Base-by-base conservation (phyloP, 2,329 filamentous ascomycete species). In the Cercospora brassicicola region DNA sequence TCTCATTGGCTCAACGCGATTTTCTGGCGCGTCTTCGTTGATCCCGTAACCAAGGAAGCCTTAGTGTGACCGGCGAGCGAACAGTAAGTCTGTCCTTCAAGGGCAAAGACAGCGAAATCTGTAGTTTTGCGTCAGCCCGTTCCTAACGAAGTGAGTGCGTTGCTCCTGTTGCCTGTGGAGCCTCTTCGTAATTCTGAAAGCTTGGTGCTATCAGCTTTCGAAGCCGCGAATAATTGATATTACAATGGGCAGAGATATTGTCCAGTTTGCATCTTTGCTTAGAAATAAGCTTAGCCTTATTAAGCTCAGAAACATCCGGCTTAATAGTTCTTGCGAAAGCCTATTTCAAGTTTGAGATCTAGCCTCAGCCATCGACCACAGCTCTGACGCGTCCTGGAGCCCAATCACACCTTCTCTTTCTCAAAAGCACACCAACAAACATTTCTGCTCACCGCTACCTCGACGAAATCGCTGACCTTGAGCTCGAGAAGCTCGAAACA, bases 281-380 rank as follows among this genome's bases (percentile, higher is more conserved):
- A 5, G n/a, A 45, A 28, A 28, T 23, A 59, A 59, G 55, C 55
- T 59, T 59, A 31, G 55, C 20, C 6, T 18, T 5, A 28, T 36
- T 28, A 59, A 33, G 55, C 28, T 28, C 11, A 6, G n/a, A 30
- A 10, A 48, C 4, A 7, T 1, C n/a, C 55, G 55, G 55, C 28
- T 18, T 13, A 59, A 59, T 59, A 3, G 55, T 59, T 59, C 55
- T 33, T 59, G 55, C 55, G 55, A 13, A 59, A 59, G 55, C 55
- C 55, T 36, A 59, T 59, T 59, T 59, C 23, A 6, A 55, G 48
- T n/a, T 1, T 36, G 55, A 36, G 30, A 59, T 36, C 55, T 59
- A 59, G 55, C 55, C 55, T n/a, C 15, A n/a, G 55, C 55, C 55
- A 36, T 59, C 30, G 30, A 18, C 18, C 28, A 53, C 18, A 20